Evolutionary conservation across 257 asterid species (phyloP), one percentile per base, ranked within the genome.

Genomic region (Haberlea rhodopensis): DNA sequence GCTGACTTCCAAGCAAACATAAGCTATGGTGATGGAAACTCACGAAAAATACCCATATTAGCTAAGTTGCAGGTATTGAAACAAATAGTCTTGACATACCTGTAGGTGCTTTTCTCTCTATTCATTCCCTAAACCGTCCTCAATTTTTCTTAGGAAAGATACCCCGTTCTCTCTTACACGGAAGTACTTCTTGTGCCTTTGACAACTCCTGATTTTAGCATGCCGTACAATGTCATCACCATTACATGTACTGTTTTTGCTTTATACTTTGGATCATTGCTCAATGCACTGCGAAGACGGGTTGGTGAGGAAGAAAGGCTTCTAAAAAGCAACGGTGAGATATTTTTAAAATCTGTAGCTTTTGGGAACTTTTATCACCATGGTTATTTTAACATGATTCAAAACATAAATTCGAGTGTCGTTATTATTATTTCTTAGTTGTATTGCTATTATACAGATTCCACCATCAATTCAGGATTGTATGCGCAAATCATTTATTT

Each of bases 171-270:
- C 26, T 81, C 89, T n/a, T 94, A 94, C 81, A 87, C 96, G 0
- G 99, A 94, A 87, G 95, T 90, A 57, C 72, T 94, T 26, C 92
- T 94, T 52, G 97, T 94, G 68, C 99, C 99, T 62, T 81, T 94
- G 82, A 94, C 99, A 18, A 94, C 99, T 65, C 99, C 99, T 57
- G 99, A 90, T 86, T 94, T 94, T 78, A 94, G 99, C 89, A 94
- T 94, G 96, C 96, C 99, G 63, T 90, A 90, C 86, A 94, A 94
- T 65, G 99, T 94, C 68, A 94, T 94, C 72, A 90, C 99, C 40
- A 94, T 94, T 76, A 87, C 97, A 9, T 90, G 99, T 87, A 94
- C 97, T 2, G 87, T 90, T 43, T 94, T 90, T 73, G 99, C 99
- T 58, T 75, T 94, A 34, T 90, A 94, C 73, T 94, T 94, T 66